Evolutionary conservation across 2,329 filamentous ascomycete species (phyloP).

Genomic region (Phoma sp.): DNA sequence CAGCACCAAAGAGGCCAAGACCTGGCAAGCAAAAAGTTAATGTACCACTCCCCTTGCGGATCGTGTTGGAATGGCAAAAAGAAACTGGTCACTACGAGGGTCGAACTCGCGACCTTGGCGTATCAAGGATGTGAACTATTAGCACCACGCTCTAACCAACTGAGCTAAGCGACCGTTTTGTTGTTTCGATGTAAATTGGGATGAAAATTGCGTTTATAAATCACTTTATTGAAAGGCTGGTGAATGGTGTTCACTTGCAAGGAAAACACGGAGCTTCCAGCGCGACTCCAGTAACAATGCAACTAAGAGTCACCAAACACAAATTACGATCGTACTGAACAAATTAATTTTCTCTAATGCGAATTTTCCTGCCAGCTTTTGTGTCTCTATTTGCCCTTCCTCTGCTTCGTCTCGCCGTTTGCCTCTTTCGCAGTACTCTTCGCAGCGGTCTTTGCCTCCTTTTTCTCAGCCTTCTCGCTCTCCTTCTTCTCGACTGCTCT

Average conservation of each 20-base stretch:
- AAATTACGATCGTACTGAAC: too few species aligned
- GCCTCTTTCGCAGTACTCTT: conserved; percentile 27
- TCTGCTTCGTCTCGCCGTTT: conserved; percentile 32
- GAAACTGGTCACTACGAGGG: conserved; percentile 26
- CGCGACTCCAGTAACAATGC: too few species aligned
- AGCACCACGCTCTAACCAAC: conserved; percentile 32
- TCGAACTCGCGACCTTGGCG: conserved; percentile 29
- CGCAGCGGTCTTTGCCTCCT: conserved; percentile 28
- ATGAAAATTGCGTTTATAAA: background rate
- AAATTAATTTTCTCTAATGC: too few species aligned
- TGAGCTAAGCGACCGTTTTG: conserved; percentile 23
- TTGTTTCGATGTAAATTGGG: background rate
- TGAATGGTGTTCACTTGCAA: too few species aligned
- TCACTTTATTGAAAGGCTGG: too few species aligned
- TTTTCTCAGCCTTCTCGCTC: conserved; percentile 45
- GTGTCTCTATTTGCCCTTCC: conserved; percentile 24
- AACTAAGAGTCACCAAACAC: too few species aligned
- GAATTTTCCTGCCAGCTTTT: background rate
- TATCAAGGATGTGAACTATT: conserved; percentile 21
- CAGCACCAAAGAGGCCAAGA: too few species aligned
- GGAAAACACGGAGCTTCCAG: too few species aligned
- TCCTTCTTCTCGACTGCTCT: conserved; percentile 64
- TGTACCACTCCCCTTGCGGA: background rate
- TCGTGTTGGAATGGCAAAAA: conserved; percentile 1
- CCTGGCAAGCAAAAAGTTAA: background rate